Conservation (phyloP, 176 grass and related monocot species). For the Musa acuminata region DNA sequence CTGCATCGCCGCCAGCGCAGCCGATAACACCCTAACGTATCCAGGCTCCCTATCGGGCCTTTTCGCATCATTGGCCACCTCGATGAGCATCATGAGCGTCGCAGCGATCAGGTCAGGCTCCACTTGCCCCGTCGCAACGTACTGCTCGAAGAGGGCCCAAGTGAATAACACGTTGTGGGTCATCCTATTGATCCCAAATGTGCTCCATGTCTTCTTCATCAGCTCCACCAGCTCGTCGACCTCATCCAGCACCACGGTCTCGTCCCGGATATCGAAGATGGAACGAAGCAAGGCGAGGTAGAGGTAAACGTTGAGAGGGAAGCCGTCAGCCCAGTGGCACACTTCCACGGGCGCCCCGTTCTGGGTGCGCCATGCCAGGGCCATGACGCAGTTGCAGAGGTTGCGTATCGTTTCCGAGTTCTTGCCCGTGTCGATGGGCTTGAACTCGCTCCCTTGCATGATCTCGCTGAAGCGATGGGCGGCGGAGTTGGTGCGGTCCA, state of each 20-base stretch:
- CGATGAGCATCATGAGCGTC: constrained; percentile 47
- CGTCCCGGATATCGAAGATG: constrained; percentile 58
- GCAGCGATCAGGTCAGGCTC: constrained; percentile 65
- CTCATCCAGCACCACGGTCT: constrained; percentile 70
- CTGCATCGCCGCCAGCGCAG: constrained; percentile 53
- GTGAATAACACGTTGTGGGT: constrained; percentile 69
- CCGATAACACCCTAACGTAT: constrained; percentile 49
- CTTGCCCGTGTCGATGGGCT: constrained; percentile 75
- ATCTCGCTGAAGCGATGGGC: constrained; percentile 60
- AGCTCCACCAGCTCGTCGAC: constrained; percentile 88
- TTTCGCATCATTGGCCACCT: constrained; percentile 59
- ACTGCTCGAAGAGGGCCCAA: constrained; percentile 76
- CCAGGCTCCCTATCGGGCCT: constrained; percentile 38
- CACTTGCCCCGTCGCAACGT: constrained; percentile 60
- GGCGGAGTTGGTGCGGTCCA: constrained; percentile 52
- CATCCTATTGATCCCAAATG: constrained; percentile 44
- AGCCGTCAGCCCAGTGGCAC: constrained; percentile 84
- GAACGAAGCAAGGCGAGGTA: constrained; percentile 58
- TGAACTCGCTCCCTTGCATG: constrained; percentile 38
- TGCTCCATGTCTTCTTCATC: constrained; percentile 83
- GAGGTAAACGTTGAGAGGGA: constrained; percentile 70
- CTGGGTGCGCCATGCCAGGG: constrained; percentile 51
- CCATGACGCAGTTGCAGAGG: constrained; percentile 48
- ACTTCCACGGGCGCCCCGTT: constrained; percentile 13
- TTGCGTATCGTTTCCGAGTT: constrained; percentile 50